Conservation (phyloP, 2,329 filamentous ascomycete genomes). For the Mollisiaceae sp. region DNA sequence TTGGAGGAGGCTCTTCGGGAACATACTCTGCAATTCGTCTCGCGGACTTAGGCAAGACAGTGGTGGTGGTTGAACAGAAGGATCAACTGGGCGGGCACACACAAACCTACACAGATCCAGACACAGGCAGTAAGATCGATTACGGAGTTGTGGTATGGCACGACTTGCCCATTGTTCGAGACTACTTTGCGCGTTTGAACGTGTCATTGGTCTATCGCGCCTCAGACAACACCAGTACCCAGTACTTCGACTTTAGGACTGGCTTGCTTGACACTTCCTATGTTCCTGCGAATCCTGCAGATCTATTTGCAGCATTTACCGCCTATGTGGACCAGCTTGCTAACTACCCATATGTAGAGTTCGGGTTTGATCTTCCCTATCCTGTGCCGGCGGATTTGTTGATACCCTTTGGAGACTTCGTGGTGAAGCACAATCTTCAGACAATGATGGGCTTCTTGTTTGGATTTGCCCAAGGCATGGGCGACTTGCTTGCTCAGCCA, state of each 20-base stretch:
- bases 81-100: conserved; percentile 53
- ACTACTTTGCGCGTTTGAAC: conserved; percentile 47
- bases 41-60: conserved; percentile 44
- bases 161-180: conserved; percentile 43
- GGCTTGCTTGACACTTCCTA: conserved; percentile 6
- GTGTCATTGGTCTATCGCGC: conserved; percentile 3
- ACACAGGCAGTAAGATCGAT: conserved; percentile 43
- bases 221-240: conserved; percentile 8
- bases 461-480: conserved; percentile 49
- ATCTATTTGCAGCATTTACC: conserved; percentile 1
- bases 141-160: conserved; percentile 43
- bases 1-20: conserved; percentile 50
- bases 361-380: conserved; percentile 48
- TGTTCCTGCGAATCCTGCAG: neutral
- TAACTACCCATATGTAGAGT: conserved; percentile 43
- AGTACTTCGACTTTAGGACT: conserved; percentile 45
- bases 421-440: conserved; percentile 44
- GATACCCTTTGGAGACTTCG: conserved; percentile 34
- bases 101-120: conserved; percentile 50
- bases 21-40: conserved; percentile 47
- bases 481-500: conserved; percentile 49
- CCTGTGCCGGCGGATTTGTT: conserved; percentile 33
- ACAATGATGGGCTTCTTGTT: conserved; percentile 49
- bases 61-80: conserved; percentile 49
- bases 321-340: conserved; percentile 34